A percentile compares a stretch with the other conserved stretches of the same genome.
Conservation (phyloP, 805 yeast genomes). For the Yarrowia sp. region DNA sequence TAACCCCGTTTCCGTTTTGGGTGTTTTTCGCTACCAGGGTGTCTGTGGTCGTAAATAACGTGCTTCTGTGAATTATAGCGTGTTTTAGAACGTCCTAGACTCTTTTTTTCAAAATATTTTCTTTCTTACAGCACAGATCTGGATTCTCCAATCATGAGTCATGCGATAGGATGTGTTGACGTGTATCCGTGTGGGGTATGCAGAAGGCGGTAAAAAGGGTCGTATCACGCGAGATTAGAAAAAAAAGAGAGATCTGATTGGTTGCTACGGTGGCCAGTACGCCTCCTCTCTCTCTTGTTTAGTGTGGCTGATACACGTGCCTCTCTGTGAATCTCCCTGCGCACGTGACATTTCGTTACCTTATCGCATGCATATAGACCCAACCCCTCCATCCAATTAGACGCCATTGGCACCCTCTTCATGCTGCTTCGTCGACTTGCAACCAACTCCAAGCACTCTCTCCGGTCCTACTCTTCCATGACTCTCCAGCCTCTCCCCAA, state of each 20-base stretch:
- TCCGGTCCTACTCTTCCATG: constrained; percentile 8
- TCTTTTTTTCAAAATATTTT: neutral
- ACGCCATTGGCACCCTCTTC: neutral
- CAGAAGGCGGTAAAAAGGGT: neutral
- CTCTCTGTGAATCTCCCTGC: neutral
- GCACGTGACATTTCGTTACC: constrained; percentile 25
- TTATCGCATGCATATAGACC: constrained; percentile 21
- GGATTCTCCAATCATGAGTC: neutral
- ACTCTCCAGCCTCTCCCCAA: constrained; percentile 27
- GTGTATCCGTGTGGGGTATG: constrained; percentile 11
- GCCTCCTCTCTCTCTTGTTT: neutral
- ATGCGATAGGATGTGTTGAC: neutral
- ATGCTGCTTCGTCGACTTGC: constrained; percentile 15
- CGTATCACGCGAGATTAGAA: neutral
- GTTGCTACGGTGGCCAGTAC: neutral
- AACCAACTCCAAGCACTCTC: neutral
- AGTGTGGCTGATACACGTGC: constrained; percentile 20
- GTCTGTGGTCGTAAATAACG: no score
- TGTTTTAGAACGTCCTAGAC: no score
- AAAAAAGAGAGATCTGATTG: neutral
- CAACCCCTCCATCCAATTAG: constrained; percentile 18
- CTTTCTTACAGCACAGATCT: neutral
- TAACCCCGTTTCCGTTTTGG: neutral
- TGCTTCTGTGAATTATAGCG: neutral
- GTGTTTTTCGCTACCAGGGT: no score